A percentile compares a stretch with the other conserved stretches of the same genome.
Conservation (phyloP, 164 flowering plant species). For the Pachysandra terminalis region DNA sequence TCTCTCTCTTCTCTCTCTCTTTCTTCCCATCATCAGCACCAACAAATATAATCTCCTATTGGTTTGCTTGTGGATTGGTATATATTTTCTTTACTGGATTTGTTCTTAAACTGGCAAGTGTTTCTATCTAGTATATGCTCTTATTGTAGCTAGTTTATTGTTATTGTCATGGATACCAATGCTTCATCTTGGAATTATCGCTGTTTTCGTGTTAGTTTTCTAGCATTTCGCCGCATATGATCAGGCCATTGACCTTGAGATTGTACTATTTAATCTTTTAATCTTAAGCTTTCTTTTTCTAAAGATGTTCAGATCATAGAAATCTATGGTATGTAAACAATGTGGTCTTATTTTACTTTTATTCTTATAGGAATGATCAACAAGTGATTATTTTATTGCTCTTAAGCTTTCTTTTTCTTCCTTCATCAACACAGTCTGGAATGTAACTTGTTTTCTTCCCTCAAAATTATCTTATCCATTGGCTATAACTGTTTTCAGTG, state of each 20-base stretch:
- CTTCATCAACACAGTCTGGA: too few relatives aligned
- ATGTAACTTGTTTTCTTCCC: too few relatives aligned
- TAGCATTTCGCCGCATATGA: conserved; percentile 3
- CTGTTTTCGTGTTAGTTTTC: neutral
- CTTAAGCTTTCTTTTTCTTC: too few relatives aligned
- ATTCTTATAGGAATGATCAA: too few relatives aligned
- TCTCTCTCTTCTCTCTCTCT: conserved; percentile 12
- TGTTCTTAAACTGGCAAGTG: neutral
- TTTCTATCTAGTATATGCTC: neutral
- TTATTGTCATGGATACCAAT: conserved; percentile 11
- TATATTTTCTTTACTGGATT: neutral
- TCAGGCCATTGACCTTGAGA: neutral
- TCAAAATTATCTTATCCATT: too few relatives aligned
- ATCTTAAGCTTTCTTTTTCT: too few relatives aligned
- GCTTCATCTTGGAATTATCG: neutral
- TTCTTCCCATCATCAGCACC: neutral
- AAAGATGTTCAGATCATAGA: too few relatives aligned
- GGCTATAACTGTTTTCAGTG: too few relatives aligned
- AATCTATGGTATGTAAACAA: too few relatives aligned
- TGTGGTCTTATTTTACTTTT: too few relatives aligned
- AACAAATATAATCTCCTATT: neutral
- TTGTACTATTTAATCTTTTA: too few relatives aligned
- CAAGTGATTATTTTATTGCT: too few relatives aligned
- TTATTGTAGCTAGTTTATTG: neutral
- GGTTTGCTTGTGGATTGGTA: neutral